Evolutionary conservation across 495 filamentous ascomycete species (phyloP).

Genomic region (Neurospora tetraspora): DNA sequence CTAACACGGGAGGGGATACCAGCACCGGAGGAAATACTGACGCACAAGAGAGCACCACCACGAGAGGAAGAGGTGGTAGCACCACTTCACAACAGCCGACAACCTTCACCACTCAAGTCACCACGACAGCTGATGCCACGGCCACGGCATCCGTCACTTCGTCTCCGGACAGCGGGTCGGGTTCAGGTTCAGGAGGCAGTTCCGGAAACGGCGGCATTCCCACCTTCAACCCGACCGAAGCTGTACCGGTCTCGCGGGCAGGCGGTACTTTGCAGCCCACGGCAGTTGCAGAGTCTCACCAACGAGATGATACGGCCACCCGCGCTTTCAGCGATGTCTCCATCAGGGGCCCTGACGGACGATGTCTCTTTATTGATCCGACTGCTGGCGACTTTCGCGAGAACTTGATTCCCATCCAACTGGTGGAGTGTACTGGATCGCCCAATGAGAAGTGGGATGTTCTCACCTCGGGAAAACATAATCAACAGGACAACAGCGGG

Average conservation of each 20-base stretch:
- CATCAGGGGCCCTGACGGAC: slow-evolving; percentile 38
- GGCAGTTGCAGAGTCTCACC: slow-evolving; percentile 36
- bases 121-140: neutral
- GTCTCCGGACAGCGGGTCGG: neutral
- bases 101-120: slow-evolving; percentile 1
- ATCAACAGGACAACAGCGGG: slow-evolving; percentile 18
- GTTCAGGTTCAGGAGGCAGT: neutral
- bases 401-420: slow-evolving; percentile 41
- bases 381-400: slow-evolving; percentile 46
- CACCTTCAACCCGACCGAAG: slow-evolving; percentile 32
- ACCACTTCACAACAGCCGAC: slow-evolving; percentile 3
- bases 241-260: slow-evolving; percentile 41
- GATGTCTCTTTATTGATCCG: slow-evolving; percentile 43
- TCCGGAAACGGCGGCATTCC: slow-evolving; percentile 15
- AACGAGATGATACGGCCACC: slow-evolving; percentile 36
- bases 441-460: slow-evolving; percentile 46
- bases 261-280: slow-evolving; percentile 39
- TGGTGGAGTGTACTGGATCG: slow-evolving; percentile 34
- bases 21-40: neutral
- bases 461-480: slow-evolving; percentile 42
- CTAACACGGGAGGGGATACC: slow-evolving; percentile 17
- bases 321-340: slow-evolving; percentile 36
- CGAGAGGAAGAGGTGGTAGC: neutral
- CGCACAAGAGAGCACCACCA: neutral
- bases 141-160: neutral